phyloP scores from a whole-genome alignment of 1,139 yeast genomes.

The Spencermartinsiella ligniputridi region DNA sequence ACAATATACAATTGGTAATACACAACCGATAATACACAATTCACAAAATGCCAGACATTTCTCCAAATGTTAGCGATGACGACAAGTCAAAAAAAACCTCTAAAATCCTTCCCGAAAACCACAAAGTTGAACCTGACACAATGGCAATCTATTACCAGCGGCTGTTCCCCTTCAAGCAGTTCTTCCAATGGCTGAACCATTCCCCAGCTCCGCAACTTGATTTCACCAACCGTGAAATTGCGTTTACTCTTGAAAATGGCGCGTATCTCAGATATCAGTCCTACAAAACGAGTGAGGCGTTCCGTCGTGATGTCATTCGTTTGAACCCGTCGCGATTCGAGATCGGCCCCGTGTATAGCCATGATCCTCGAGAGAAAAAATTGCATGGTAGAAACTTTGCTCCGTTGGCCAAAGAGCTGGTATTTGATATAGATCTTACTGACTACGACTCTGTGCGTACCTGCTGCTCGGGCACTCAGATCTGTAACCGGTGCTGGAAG shows the following conservation, averaged over 20 bases:
- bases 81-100: background rate
- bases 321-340: constrained; percentile 90
- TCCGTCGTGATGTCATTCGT: constrained; percentile 65
- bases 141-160: constrained; percentile 54
- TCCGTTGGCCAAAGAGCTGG: constrained; percentile 81
- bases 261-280: constrained; percentile 90
- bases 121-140: constrained; percentile 6
- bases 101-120: constrained; percentile 1
- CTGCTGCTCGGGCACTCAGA: constrained; percentile 81
- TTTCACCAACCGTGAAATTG: constrained; percentile 88
- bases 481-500: constrained; percentile 90
- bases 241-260: constrained; percentile 66
- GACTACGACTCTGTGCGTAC: constrained; percentile 94
- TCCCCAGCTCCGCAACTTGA: constrained; percentile 59
- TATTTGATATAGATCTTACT: constrained; percentile 95
- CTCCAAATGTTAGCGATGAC: background rate
- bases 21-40: too few species aligned
- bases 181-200: constrained; percentile 88
- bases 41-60: constrained; percentile 1
- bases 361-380: constrained; percentile 82
- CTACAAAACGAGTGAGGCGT: constrained; percentile 60
- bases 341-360: constrained; percentile 86
- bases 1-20: too few species aligned
- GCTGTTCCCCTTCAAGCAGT: constrained; percentile 54
- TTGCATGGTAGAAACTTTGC: constrained; percentile 72